Conservation (phyloP, 768 basidiomycete genomes). For the Gymnopilus dilepis region DNA sequence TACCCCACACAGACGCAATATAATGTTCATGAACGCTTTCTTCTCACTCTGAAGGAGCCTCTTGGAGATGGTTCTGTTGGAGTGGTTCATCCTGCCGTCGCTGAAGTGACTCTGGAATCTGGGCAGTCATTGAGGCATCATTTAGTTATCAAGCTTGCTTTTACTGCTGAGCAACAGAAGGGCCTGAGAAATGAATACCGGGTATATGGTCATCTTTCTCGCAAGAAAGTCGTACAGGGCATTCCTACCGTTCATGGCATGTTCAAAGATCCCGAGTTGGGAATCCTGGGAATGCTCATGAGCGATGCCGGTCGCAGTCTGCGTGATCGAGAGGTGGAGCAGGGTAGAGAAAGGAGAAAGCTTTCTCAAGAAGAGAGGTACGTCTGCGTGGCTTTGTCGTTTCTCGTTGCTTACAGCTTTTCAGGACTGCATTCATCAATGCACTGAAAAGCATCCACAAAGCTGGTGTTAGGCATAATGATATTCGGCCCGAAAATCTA, state of each 20-base stretch:
- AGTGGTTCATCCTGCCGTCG: conserved; percentile 10
- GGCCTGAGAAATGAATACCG: conserved; percentile 1
- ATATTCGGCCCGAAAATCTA: conserved; percentile 30
- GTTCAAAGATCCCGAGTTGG: conserved; percentile 10
- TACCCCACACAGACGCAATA: neutral
- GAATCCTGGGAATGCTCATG: conserved; percentile 4
- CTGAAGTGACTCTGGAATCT: neutral
- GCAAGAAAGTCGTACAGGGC: neutral
- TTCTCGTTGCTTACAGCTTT: neutral
- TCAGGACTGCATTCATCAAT: conserved; percentile 19
- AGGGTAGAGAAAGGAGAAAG: too few relatives aligned
- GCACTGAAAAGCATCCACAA: conserved; percentile 27
- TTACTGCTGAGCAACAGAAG: neutral
- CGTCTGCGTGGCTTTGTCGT: too few relatives aligned
- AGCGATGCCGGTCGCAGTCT: conserved; percentile 3
- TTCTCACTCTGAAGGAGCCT: neutral
- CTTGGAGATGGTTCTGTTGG: conserved; percentile 16
- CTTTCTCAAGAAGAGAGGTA: too few relatives aligned
- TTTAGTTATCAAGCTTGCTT: conserved; percentile 7
- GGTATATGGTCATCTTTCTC: neutral
- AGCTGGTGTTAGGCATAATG: conserved; percentile 31
- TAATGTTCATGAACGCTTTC: neutral
- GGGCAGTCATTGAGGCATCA: neutral
- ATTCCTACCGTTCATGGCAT: conserved; percentile 6
- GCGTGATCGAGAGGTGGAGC: neutral